Base-by-base conservation (phyloP, 169 alveolate species). In the Cryptosporidium sp. region DNA sequence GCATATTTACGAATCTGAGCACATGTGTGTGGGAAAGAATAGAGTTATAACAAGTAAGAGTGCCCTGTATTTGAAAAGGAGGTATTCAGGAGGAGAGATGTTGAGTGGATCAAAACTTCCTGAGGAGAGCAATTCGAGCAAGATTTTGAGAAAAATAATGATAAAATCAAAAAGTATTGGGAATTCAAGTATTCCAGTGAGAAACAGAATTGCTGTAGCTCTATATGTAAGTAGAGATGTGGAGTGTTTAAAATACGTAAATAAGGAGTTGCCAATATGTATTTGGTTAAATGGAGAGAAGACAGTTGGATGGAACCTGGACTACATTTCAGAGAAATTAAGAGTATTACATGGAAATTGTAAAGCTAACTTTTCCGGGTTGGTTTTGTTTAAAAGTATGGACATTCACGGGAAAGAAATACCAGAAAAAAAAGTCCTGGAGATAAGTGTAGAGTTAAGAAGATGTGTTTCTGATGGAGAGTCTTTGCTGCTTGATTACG, bases 271-370 rank as follows among this genome's bases (percentile, higher is more conserved):
- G 26, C 89, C 89, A 31, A 14, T 80, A 26, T 80, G 89, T 48
- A 80, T 80, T 26, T 80, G 89, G 89, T 18, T 80, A 29, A 65
- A 80, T 67, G 67, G 75, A 31, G 59, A 23, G n/a, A 80, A 80
- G 69, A 26, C 89, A 39, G 52, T 80, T 31, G 89, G 89, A 18
- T 80, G 75, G 89, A 80, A 80, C n/a, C 10, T 80, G 48, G 89
- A 80, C n/a, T 80, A 80, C 18, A 80, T 80, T 62, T 16, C 75
- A 23, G 75, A 43, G 23, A 62, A 26, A 41, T 48, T 80, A 10
- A 33, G 48, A 14, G 39, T 80, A 39, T 39, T 43, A 8, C 61
- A 33, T 26, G 52, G 21, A 9, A n/a, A 39, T 21, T 14, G 48
- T 39, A 26, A n/a, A 4, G 18, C 21, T 7, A 37, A 67, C 12